Evolutionary conservation across 169 alveolate species (phyloP), one percentile per base, ranked within the genome.

Genomic region (Cryptosporidium felis): DNA sequence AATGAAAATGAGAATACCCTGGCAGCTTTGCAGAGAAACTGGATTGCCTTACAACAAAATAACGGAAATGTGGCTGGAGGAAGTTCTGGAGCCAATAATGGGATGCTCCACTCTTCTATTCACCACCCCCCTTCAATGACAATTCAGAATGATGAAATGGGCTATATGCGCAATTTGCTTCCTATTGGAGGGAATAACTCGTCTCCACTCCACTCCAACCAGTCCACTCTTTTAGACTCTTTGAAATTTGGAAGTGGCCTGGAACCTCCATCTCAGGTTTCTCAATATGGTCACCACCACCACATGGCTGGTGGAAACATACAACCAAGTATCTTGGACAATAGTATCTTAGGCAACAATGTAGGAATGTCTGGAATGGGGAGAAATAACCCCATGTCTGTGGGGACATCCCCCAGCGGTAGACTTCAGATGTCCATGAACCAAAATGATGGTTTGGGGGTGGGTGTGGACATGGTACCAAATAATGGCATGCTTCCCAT

Each of bases 41-140:
- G 85, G 85, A 74, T 74, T 23, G 85, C 85, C 38, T 74, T 74
- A 45, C 85, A 74, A 23, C 85, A 74, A 53, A 74, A 58, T 38
- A 49, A 74, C 41, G 46, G 46, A 53, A 56, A 42, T 58, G 62
- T 65, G 12, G 61, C 46, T 16, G 80, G 80, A 10, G 36, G 40
- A 26, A 47, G 62, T 8, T 3, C 81, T 44, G 81, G 62, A 18
- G 26, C 38, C 32, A 65, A 47, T 16, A 49, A 49, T 9, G 80
- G 80, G 1, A 44, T 65, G 62, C 18, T 65, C 36, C 85, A 74
- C 32, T 74, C 85, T 6, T 74, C 85, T 4, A 74, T 74, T 21
- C 85, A 74, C 23, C 85, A 74, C 44, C 85, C 63, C 8, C 36
- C 82, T 66, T 47, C 53, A 5, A 74, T 74, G 85, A n/a, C 74